These are phyloP conservation scores for Blastocystis sp. DNA, from an alignment of 352 stramenopile species.

Conservation along the genomic window DNA sequence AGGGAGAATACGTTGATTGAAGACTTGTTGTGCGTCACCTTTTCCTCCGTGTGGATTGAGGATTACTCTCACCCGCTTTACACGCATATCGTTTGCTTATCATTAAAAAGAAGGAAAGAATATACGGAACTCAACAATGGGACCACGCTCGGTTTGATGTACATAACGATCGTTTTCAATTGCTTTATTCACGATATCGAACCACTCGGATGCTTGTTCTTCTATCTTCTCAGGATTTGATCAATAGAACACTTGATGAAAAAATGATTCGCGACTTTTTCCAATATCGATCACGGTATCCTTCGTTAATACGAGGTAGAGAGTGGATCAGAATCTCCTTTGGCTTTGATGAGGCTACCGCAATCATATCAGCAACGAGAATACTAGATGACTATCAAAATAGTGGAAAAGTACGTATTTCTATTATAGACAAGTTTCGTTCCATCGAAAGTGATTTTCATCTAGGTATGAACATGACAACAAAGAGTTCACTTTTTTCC, in stretches of 20 bases:
- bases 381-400: neutral
- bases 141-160: neutral
- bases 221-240: neutral
- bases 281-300: conserved; percentile 43
- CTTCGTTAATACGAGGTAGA: conserved; percentile 8
- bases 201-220: conserved; percentile 44
- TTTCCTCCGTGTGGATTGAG: conserved; percentile 53
- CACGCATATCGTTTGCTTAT: conserved; percentile 34
- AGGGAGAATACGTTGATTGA: conserved; percentile 52
- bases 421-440: conserved; percentile 54
- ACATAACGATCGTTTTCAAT: conserved; percentile 16
- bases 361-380: conserved; percentile 45
- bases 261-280: conserved; percentile 56
- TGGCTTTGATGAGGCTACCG: conserved; percentile 22
- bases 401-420: neutral
- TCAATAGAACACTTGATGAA: neutral
- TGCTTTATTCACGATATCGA: conserved; percentile 30
- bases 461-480: neutral
- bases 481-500: neutral
- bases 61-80: conserved; percentile 45
- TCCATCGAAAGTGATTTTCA: conserved; percentile 56
- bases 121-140: conserved; percentile 40
- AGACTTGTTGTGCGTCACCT: conserved; percentile 38
- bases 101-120: neutral
- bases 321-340: conserved; percentile 47